Evolutionary conservation across 768 basidiomycete species (phyloP), one percentile per base, ranked within the genome.

Genomic region (Serpula lacrymans): DNA sequence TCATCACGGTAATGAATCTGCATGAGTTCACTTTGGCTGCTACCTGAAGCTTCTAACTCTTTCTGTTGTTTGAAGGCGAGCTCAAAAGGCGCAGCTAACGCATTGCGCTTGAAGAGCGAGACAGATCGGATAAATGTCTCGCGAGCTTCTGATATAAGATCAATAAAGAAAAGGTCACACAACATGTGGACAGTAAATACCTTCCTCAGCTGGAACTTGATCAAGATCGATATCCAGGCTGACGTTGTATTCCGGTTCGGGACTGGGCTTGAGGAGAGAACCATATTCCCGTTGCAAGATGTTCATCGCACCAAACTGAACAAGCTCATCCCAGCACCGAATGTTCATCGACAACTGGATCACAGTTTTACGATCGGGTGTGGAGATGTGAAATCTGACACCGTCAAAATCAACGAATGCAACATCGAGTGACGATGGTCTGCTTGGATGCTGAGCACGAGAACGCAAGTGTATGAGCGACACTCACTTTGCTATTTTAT

Each of bases 351-450:
- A 98, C 16, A 99, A 76, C 27, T 88, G 69, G 16, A 98, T 70
- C 4, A 73, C 58, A 0, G 86, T 84, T 71, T 95, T 90, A 58
- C 84, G 81, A 17, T 88, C 80, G 3, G 87, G 87, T 0, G 93
- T 93, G 11, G 88, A 88, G 34, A 98, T 67, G 62, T 87, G 94
- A 68, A 97, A 99, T 31, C 92, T 80, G 39, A 97, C 93, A 35
- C 91, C 87, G 60, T 99, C 96, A 52, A 92, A 99, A 67, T 99
- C 96, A 39, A 98, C 96, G 53, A 99, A 99, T 42, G 89, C 80
- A 41, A 98, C 86, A 69, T 99, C 96, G 45, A 97, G 72, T 22
- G 87, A 82, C 5, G 87, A 80, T 11, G 95, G 92, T 62, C 94
- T 99, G 59, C 20, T 40, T 16, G 47, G 26, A 2, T 6, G 40